Evolutionary conservation across 2,329 filamentous ascomycete species (phyloP).

Genomic region (Leptographium flavum): DNA sequence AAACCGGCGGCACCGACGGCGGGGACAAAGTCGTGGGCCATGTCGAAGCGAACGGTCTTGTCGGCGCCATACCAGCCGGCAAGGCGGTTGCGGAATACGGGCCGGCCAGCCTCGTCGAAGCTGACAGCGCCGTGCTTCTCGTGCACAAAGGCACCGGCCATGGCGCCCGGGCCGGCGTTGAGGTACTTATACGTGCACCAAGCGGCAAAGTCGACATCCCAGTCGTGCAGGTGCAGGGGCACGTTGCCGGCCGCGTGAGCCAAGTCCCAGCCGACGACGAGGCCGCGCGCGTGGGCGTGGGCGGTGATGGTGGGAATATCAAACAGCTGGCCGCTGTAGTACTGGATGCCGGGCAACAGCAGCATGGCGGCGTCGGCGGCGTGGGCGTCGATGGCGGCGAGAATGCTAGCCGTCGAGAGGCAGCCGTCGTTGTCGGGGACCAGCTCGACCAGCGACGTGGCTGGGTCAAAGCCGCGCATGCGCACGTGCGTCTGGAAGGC

Average conservation of each 20-base stretch:
- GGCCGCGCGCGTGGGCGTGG: constrained; percentile 45
- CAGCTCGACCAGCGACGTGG: constrained; percentile 59
- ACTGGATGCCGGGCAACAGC: constrained; percentile 77
- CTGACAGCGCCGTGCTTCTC: constrained; percentile 49
- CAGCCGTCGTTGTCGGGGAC: constrained; percentile 42
- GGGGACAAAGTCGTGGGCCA: constrained; percentile 69
- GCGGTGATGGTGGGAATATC: constrained; percentile 70
- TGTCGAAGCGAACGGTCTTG: constrained; percentile 45
- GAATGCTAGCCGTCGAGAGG: constrained; percentile 56
- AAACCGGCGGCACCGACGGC: constrained; percentile 67
- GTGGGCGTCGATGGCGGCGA: constrained; percentile 60
- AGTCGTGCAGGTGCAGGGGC: constrained; percentile 64
- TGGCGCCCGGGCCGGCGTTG: constrained; percentile 71
- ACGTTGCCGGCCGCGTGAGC: constrained; percentile 66
- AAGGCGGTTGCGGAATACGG: constrained; percentile 49
- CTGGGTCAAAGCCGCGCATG: constrained; percentile 53
- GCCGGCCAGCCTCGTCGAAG: not conserved
- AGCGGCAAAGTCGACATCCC: constrained; percentile 80
- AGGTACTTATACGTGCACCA: constrained; percentile 97
- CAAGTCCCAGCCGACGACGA: constrained; percentile 47
- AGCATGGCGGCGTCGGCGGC: constrained; percentile 60
- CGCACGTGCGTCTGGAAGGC: constrained; percentile 69
- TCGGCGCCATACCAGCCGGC: constrained; percentile 81
- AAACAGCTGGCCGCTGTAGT: constrained; percentile 80
- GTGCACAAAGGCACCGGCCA: constrained; percentile 71